Conservation (phyloP, 768 basidiomycete species). For the Boletales sp. region DNA sequence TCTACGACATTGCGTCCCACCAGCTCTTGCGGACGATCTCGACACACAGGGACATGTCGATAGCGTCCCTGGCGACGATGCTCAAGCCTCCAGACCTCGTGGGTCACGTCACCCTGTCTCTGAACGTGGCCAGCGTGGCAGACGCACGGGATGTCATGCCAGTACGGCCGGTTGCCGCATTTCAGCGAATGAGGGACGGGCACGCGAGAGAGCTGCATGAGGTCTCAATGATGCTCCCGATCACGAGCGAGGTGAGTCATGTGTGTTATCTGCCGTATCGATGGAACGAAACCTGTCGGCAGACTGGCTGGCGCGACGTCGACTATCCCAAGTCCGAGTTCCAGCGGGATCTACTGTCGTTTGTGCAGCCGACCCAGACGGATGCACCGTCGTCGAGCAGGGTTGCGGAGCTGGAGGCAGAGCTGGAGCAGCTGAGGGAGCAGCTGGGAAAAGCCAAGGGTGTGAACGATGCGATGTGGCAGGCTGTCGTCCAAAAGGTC, state of each 20-base stretch:
- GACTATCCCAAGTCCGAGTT: slow-evolving; percentile 54
- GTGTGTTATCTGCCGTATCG: not conserved
- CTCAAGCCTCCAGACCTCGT: slow-evolving; percentile 85
- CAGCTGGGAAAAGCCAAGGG: slow-evolving; percentile 82
- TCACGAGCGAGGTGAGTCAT: slow-evolving; percentile 38
- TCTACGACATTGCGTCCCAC: slow-evolving; percentile 88
- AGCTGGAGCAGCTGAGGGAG: slow-evolving; percentile 60
- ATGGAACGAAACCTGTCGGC: not conserved
- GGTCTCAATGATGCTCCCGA: slow-evolving; percentile 57
- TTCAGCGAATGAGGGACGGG: slow-evolving; percentile 69
- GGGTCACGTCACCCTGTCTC: slow-evolving; percentile 65
- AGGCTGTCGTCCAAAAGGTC: slow-evolving; percentile 67
- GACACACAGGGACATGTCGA: slow-evolving; percentile 60
- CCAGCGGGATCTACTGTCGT: slow-evolving; percentile 61
- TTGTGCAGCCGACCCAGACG: slow-evolving; percentile 45
- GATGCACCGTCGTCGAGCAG: slow-evolving; percentile 47
- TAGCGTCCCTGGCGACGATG: slow-evolving; percentile 74
- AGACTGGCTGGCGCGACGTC: slow-evolving; percentile 18
- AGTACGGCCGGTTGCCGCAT: slow-evolving; percentile 60
- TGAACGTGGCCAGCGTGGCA: slow-evolving; percentile 34
- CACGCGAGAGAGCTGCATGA: slow-evolving; percentile 70
- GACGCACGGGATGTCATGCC: slow-evolving; percentile 57
- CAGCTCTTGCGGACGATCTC: slow-evolving; percentile 82
- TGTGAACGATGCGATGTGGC: slow-evolving; percentile 96
- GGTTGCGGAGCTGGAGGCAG: slow-evolving; percentile 66